phyloP scores from a whole-genome alignment of 1,284 basidiomycete genomes.

The Boletus coffeatus region DNA sequence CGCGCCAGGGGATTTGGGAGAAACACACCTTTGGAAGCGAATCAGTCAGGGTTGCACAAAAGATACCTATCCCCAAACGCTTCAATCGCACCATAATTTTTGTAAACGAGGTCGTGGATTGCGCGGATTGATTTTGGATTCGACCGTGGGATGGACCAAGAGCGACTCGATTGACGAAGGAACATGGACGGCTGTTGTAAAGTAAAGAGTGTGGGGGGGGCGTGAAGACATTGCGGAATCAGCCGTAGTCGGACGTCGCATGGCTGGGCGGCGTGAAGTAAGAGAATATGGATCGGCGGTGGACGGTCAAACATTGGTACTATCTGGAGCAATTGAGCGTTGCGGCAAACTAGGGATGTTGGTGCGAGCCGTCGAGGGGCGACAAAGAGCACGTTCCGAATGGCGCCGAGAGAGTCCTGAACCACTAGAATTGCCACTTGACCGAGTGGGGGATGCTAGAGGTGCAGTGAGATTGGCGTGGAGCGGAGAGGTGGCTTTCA shows the following conservation, averaged over 20 bases:
- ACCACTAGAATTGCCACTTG: slow-evolving; percentile 27
- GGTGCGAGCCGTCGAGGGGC: slow-evolving; percentile 13
- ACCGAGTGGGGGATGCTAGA: slow-evolving; percentile 22
- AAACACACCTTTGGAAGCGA: slow-evolving; percentile 65
- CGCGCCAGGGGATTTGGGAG: neutral
- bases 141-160: slow-evolving; percentile 11
- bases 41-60: slow-evolving; percentile 66
- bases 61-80: too few relatives aligned
- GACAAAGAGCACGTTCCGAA: slow-evolving; percentile 39
- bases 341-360: slow-evolving; percentile 16
- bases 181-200: slow-evolving; percentile 18
- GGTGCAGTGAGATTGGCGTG: slow-evolving; percentile 34
- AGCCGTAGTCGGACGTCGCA: slow-evolving; percentile 27
- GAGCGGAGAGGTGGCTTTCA: slow-evolving; percentile 51
- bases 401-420: slow-evolving; percentile 44
- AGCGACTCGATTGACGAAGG: slow-evolving; percentile 13
- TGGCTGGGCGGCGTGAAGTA: slow-evolving; percentile 8
- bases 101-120: slow-evolving; percentile 37
- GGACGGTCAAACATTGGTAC: slow-evolving; percentile 13
- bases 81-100: too few relatives aligned
- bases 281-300: slow-evolving; percentile 18
- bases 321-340: slow-evolving; percentile 1
- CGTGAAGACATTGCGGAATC: slow-evolving; percentile 19
- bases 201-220: slow-evolving; percentile 11
- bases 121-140: slow-evolving; percentile 12